Evolutionary conservation across 2,329 filamentous ascomycete species (phyloP).

Genomic region (Penicillium hordei): DNA sequence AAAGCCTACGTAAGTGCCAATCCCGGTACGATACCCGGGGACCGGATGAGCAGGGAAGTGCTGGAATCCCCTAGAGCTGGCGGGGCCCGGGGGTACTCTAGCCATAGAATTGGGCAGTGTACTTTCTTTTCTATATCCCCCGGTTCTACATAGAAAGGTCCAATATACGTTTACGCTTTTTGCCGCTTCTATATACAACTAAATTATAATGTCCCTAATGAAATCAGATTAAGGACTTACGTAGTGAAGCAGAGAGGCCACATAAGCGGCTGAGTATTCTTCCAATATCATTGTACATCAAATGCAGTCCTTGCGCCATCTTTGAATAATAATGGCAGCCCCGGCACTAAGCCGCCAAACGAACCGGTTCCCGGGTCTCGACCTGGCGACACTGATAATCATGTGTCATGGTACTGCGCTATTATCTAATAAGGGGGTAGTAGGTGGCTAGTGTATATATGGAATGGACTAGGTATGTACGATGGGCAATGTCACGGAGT

Average conservation of each 20-base stretch:
- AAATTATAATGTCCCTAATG: too few relatives aligned
- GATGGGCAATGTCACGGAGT: background rate
- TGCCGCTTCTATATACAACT: background rate
- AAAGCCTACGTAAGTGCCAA: background rate
- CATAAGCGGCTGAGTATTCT: background rate
- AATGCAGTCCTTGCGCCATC: background rate
- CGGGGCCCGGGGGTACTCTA: background rate
- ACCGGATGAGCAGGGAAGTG: background rate
- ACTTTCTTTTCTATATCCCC: background rate
- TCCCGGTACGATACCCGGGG: background rate
- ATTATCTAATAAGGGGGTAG: conserved; percentile 22
- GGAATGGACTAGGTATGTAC: background rate
- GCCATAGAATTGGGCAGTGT: background rate
- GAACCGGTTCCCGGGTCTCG: conserved; percentile 9
- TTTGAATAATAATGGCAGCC: background rate
- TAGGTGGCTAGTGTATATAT: background rate
- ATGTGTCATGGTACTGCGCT: conserved; percentile 24
- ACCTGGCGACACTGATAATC: conserved; percentile 14
- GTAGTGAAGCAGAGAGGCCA: too few relatives aligned
- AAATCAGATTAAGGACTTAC: too few relatives aligned
- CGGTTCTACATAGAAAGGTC: background rate
- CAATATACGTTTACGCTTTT: background rate
- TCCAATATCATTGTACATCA: background rate
- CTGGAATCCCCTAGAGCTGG: background rate
- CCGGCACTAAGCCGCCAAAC: background rate